Evolutionary conservation across 306 rosid species (phyloP).

Genomic region (Casuarina glauca): DNA sequence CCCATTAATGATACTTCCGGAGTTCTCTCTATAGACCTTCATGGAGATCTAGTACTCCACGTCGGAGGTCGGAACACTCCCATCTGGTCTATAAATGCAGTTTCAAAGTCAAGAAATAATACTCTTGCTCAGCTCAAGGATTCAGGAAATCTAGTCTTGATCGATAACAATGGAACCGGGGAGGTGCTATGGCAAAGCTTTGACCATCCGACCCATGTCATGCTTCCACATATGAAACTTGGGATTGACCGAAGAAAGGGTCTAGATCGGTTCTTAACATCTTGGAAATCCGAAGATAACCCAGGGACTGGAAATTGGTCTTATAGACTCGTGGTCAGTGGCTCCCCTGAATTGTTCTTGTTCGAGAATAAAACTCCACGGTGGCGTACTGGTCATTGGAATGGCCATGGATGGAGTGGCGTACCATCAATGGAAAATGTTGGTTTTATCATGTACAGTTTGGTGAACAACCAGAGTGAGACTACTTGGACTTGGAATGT

Average conservation of each 20-base stretch:
- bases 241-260: not conserved
- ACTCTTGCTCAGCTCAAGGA: slow-evolving; percentile 21
- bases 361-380: not conserved
- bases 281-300: slow-evolving; percentile 1
- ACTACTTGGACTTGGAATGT: not conserved
- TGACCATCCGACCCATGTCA: slow-evolving; percentile 30
- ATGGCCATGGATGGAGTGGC: not conserved
- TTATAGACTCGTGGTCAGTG: slow-evolving; percentile 29
- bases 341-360: slow-evolving; percentile 31
- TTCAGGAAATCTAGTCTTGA: slow-evolving; percentile 28
- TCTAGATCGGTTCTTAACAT: not conserved
- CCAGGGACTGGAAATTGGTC: not conserved
- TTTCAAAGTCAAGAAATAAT: not conserved
- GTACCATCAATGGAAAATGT: slow-evolving; percentile 29
- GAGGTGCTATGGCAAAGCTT: slow-evolving; percentile 32
- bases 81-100: slow-evolving; percentile 21
- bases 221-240: slow-evolving; percentile 15
- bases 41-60: slow-evolving; percentile 37
- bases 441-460: not conserved
- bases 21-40: slow-evolving; percentile 27
- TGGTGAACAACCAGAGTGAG: not conserved
- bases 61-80: not conserved
- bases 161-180: too few relatives aligned
- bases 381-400: not conserved
- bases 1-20: slow-evolving; percentile 31